Evolutionary conservation across 192 early-diverging fungal genomes (phyloP).

Genomic region (Geosiphon pyriformis): DNA sequence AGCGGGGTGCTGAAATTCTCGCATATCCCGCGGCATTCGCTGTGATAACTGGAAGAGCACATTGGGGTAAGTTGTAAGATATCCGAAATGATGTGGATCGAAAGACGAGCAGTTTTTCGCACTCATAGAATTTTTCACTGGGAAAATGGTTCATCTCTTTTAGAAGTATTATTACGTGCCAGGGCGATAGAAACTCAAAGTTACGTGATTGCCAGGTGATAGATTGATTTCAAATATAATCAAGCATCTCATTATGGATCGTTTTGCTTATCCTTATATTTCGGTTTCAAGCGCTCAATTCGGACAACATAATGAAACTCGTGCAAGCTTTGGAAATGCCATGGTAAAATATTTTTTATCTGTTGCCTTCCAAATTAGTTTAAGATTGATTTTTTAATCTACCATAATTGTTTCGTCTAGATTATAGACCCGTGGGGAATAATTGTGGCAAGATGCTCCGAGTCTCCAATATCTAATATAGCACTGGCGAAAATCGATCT

Average conservation of each 20-base stretch:
- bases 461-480: conserved; percentile 48
- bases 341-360: conserved; percentile 45
- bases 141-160: too few relatives aligned
- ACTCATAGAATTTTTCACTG: too few relatives aligned
- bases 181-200: conserved; percentile 82
- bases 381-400: background rate
- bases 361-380: background rate
- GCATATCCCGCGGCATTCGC: conserved; percentile 84
- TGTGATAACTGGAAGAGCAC: conserved; percentile 70
- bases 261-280: background rate
- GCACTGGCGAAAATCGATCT: conserved; percentile 65
- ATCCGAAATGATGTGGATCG: too few relatives aligned
- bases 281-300: conserved; percentile 53
- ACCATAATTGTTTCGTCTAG: conserved; percentile 24
- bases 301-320: conserved; percentile 65
- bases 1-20: conserved; percentile 61
- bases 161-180: conserved; percentile 67
- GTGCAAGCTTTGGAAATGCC: conserved; percentile 71
- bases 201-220: conserved; percentile 62
- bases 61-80: conserved; percentile 58
- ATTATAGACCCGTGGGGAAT: conserved; percentile 83
- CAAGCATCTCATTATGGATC: background rate
- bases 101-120: too few relatives aligned
- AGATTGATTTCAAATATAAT: background rate
- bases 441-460: conserved; percentile 59